Conservation (phyloP, 805 yeast genomes). For the Candida pini region DNA sequence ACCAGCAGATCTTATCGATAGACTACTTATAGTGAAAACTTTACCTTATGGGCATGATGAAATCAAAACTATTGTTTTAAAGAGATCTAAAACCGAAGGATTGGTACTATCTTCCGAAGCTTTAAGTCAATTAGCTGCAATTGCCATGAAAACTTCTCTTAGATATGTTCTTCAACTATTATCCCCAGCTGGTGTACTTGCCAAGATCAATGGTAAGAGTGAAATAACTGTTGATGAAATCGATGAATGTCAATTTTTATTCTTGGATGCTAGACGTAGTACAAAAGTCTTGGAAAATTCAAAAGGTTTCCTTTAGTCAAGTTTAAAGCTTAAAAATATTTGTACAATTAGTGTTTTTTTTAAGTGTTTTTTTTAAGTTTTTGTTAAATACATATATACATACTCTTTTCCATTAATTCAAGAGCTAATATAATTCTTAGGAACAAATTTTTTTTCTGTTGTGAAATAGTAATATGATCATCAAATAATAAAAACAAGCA, state of each 20-base stretch:
- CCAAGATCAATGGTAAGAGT: slow-evolving; percentile 68
- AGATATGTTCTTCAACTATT: slow-evolving; percentile 91
- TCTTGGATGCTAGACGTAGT: slow-evolving; percentile 84
- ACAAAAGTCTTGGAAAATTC: slow-evolving; percentile 74
- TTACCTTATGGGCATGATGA: slow-evolving; percentile 73
- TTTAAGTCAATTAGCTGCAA: slow-evolving; percentile 78
- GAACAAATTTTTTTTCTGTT: too few species aligned
- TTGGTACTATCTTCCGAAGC: slow-evolving; percentile 81
- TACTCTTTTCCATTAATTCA: too few species aligned
- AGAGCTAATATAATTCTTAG: too few species aligned
- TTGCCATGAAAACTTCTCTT: slow-evolving; percentile 84
- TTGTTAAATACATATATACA: too few species aligned
- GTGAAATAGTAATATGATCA: too few species aligned
- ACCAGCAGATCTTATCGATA: slow-evolving; percentile 89
- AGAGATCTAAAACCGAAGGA: slow-evolving; percentile 93
- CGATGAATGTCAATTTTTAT: slow-evolving; percentile 80
- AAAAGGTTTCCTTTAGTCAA: slow-evolving; percentile 19
- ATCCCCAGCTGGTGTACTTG: slow-evolving; percentile 82
- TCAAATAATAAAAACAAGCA: neutral
- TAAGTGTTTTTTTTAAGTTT: too few species aligned
- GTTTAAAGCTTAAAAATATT: neutral
- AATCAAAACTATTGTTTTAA: slow-evolving; percentile 76
- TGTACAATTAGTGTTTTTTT: neutral
- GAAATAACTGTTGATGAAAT: slow-evolving; percentile 67
- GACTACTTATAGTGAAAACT: slow-evolving; percentile 90